Evolutionary conservation across 1,139 yeast species (phyloP).

Genomic region (Sugiyamaella grinbergsii): DNA sequence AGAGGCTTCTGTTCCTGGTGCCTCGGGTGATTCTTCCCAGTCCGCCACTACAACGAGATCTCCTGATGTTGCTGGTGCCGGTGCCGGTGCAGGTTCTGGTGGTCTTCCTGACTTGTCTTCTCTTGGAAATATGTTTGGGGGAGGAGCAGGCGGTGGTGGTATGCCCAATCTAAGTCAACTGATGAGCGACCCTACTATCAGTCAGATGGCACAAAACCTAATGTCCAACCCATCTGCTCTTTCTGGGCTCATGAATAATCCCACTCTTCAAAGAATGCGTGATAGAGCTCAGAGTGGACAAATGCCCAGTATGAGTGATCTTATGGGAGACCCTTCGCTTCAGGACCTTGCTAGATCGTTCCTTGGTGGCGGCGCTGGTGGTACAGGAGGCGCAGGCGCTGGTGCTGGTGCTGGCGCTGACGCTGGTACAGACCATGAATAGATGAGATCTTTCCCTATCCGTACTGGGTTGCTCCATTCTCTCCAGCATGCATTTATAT

Average conservation of each 20-base stretch:
- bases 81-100: slow-evolving; percentile 40
- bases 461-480: neutral
- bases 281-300: slow-evolving; percentile 35
- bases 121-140: slow-evolving; percentile 20
- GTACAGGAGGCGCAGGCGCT: slow-evolving; percentile 13
- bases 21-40: slow-evolving; percentile 34
- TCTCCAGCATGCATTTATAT: neutral
- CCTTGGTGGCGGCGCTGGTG: slow-evolving; percentile 36
- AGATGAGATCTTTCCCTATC: neutral
- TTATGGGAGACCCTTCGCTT: slow-evolving; percentile 81
- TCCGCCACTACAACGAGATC: slow-evolving; percentile 35
- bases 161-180: slow-evolving; percentile 72
- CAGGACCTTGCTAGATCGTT: slow-evolving; percentile 56
- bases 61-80: slow-evolving; percentile 29
- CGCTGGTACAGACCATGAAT: slow-evolving; percentile 1
- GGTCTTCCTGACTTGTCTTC: slow-evolving; percentile 22
- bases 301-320: slow-evolving; percentile 62
- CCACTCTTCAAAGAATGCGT: slow-evolving; percentile 42
- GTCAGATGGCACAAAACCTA: slow-evolving; percentile 87
- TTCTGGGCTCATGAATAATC: slow-evolving; percentile 76
- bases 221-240: slow-evolving; percentile 88
- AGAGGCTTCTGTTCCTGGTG: slow-evolving; percentile 44
- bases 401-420: slow-evolving; percentile 5
- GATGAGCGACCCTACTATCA: slow-evolving; percentile 83
- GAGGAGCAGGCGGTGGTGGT: slow-evolving; percentile 68